A percentile compares a stretch with the other conserved stretches of the same genome.
Evolutionary conservation across 208 protist species (phyloP).

Genomic region (Endotrypanum monterogeii): DNA sequence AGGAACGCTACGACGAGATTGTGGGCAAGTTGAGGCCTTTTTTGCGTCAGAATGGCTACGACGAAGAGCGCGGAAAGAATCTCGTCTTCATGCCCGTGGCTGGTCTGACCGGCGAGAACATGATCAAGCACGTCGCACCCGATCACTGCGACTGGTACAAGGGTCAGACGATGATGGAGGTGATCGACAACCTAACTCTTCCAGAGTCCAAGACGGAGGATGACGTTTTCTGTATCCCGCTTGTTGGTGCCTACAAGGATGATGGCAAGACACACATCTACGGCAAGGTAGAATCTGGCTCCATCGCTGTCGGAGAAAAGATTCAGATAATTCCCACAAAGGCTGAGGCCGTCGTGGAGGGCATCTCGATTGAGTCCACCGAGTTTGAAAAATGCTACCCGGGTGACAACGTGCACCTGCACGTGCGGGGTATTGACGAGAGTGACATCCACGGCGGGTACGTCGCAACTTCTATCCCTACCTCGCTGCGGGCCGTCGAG

Average conservation of each 20-base stretch:
- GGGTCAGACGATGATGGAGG: conserved; percentile 92
- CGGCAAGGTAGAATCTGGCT: conserved; percentile 96
- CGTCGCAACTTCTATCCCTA: conserved; percentile 88
- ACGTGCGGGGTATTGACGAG: conserved; percentile 91
- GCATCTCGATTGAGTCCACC: conserved; percentile 88
- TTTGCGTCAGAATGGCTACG: conserved; percentile 95
- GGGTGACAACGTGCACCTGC: conserved; percentile 94
- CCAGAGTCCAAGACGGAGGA: conserved; percentile 81
- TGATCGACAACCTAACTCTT: conserved; percentile 88
- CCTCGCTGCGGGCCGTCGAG: conserved; percentile 82
- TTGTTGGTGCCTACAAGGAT: conserved; percentile 96
- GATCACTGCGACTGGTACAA: conserved; percentile 91
- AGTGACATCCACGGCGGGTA: conserved; percentile 85
- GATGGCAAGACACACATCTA: conserved; percentile 93
- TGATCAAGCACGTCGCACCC: conserved; percentile 80
- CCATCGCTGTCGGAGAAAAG: conserved; percentile 87
- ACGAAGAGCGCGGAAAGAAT: conserved; percentile 83
- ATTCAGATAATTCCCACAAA: conserved; percentile 85
- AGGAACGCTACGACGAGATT: conserved; percentile 97
- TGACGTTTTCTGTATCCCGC: conserved; percentile 92
- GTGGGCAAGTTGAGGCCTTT: conserved; percentile 94
- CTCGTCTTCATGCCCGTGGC: conserved; percentile 97
- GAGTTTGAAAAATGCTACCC: conserved; percentile 90
- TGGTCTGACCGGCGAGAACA: conserved; percentile 94
- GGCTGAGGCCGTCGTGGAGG: conserved; percentile 78